Evolutionary conservation across 2,329 filamentous ascomycete genomes (phyloP).

Genomic region (Didymella lethalis): DNA sequence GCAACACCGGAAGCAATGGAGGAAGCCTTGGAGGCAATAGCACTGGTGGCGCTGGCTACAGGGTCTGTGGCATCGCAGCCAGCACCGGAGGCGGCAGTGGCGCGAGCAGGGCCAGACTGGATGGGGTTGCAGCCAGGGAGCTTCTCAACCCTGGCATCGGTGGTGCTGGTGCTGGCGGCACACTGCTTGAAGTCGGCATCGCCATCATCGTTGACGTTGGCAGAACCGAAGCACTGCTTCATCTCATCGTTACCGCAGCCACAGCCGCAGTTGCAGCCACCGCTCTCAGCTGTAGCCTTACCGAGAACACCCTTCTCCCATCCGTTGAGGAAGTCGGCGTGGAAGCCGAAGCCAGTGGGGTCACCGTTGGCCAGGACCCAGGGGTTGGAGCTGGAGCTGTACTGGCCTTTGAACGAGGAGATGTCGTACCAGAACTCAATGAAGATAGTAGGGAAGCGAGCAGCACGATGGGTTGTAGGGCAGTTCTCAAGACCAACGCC

Average conservation of each 20-base stretch:
- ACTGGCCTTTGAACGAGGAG: constrained; percentile 44
- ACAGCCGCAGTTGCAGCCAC: constrained; percentile 50
- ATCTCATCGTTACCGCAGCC: constrained; percentile 47
- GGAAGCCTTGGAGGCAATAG: constrained; percentile 8
- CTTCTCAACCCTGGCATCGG: constrained; percentile 33
- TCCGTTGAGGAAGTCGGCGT: constrained; percentile 51
- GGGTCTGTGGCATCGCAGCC: constrained; percentile 33
- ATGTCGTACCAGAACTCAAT: constrained; percentile 53
- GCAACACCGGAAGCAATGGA: constrained; percentile 3
- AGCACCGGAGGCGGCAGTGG: constrained; percentile 38
- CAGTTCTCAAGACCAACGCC: constrained; percentile 46
- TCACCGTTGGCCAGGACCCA: constrained; percentile 51
- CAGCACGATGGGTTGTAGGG: constrained; percentile 40
- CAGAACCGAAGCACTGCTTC: constrained; percentile 48
- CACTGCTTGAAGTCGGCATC: constrained; percentile 42
- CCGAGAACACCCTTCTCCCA: constrained; percentile 49
- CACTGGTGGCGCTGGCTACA: constrained; percentile 17
- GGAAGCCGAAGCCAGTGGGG: constrained; percentile 49
- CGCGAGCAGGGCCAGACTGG: constrained; percentile 45
- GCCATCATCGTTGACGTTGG: constrained; percentile 45
- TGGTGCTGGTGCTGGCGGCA: constrained; percentile 30
- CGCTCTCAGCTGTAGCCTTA: constrained; percentile 44
- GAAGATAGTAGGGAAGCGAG: constrained; percentile 50
- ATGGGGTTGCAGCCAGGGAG: constrained; percentile 53
- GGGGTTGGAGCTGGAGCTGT: constrained; percentile 39